Base-by-base conservation (phyloP, 2,329 filamentous ascomycete species). In the Akanthomyces muscarius region DNA sequence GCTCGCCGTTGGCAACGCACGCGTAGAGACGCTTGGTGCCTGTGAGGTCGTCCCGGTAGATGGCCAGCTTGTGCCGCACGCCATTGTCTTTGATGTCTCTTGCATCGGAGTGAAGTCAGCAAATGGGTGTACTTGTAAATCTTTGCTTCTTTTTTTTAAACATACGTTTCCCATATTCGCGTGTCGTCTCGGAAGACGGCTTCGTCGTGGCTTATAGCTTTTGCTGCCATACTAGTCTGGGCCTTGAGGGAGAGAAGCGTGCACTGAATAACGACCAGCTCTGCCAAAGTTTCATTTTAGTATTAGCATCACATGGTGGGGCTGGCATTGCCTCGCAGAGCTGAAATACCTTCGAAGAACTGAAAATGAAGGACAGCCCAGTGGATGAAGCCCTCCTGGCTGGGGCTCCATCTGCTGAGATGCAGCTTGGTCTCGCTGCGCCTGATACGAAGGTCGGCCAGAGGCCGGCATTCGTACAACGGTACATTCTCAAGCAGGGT, bases 401-500 rank as follows among this genome's bases (percentile, higher is more conserved):
- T 28, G 25, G 13, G 5, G 16, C 61, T 63, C 61, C 54, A 63
- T 11, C 54, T 14, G 38, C 23, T 52, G 16, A 63, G 30, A 38
- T 59, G 54, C 38, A 63, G 16, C 53, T 44, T 53, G 25, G 61
- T 59, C 25, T 48, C 47, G 47, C 23, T 25, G 45, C 61, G 61
- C 45, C 18, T 53, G 45, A 63, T 58, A 28, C 41, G 28, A 14
- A 63, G 41, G 6, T 59, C 55, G 11, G 21, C 83, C 0, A 81
- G 78, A 2, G 83, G 82, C 23, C 75, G 78, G 5, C 80, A 74
- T 0, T 83, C 81, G 68, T 81, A 83, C 74, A 78, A 79, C 5
- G 75, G 74, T 1, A 65, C 70, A 13, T 75, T 78, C 38, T 71
- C 68, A 44, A 78, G 74, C 44, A 77, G 74, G 7, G 73, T 76